Evolutionary conservation across 495 filamentous ascomycete genomes (phyloP).

Genomic region (Podospora pseudocomata): DNA sequence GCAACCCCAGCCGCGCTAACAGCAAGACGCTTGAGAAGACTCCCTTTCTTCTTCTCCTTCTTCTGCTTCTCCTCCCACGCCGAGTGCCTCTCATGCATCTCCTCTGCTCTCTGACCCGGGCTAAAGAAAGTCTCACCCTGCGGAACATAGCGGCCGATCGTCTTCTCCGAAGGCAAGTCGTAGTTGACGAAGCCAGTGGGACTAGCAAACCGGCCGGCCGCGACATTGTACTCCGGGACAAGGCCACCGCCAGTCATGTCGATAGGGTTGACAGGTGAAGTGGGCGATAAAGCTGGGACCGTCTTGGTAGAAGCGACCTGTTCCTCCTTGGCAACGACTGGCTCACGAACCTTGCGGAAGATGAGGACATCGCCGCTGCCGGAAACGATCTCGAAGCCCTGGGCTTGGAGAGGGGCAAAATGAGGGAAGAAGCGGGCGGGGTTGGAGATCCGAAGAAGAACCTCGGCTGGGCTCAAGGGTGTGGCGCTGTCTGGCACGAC

Average conservation of each 20-base stretch:
- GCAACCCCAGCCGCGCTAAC: slow-evolving; percentile 58
- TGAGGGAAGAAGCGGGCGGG: slow-evolving; percentile 70
- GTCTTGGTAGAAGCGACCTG: background rate
- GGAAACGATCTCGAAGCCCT: slow-evolving; percentile 72
- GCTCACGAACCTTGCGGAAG: slow-evolving; percentile 57
- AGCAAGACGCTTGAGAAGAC: slow-evolving; percentile 47
- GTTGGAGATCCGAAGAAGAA: slow-evolving; percentile 63
- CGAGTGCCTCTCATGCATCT: background rate
- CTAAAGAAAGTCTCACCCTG: background rate
- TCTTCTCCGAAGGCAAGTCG: slow-evolving; percentile 33
- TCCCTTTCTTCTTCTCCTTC: slow-evolving; percentile 35
- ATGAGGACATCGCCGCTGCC: slow-evolving; percentile 68
- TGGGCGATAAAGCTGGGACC: background rate
- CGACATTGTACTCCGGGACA: slow-evolving; percentile 31
- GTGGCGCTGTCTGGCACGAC: slow-evolving; percentile 45
- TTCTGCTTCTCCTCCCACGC: slow-evolving; percentile 20
- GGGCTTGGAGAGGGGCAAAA: slow-evolving; percentile 57
- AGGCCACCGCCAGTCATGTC: slow-evolving; percentile 47
- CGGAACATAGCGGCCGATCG: slow-evolving; percentile 19
- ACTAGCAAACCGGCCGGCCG: slow-evolving; percentile 50
- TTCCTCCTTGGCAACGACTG: slow-evolving; percentile 10
- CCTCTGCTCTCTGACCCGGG: background rate
- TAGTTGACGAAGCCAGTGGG: slow-evolving; percentile 59
- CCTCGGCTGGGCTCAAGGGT: slow-evolving; percentile 55
- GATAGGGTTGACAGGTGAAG: slow-evolving; percentile 48